Evolutionary conservation across 441 rosid genomes (phyloP).

Genomic region (Adansonia grandidieri): DNA sequence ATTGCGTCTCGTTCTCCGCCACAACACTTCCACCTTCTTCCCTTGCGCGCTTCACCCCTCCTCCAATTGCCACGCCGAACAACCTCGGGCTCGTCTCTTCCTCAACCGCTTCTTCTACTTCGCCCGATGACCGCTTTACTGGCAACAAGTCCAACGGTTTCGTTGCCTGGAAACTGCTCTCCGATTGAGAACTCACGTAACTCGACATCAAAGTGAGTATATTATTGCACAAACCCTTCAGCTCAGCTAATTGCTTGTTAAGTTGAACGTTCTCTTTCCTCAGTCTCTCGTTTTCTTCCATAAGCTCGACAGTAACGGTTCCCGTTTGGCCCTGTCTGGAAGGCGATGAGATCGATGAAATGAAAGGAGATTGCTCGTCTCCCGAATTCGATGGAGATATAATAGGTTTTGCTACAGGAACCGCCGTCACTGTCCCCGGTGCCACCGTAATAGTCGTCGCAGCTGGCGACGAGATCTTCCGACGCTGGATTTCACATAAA

Average conservation of each 20-base stretch:
- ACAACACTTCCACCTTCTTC: constrained; percentile 33
- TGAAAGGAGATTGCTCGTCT: constrained; percentile 46
- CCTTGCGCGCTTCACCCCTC: constrained; percentile 52
- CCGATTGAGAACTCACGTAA: constrained; percentile 38
- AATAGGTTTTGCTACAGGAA: constrained; percentile 40
- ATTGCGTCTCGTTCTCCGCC: constrained; percentile 30
- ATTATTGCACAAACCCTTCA: constrained; percentile 54
- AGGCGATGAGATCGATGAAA: constrained; percentile 46
- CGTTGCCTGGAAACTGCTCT: constrained; percentile 23
- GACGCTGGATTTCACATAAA: constrained; percentile 65
- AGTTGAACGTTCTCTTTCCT: constrained; percentile 53
- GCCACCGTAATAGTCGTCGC: background rate
- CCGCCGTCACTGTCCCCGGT: constrained; percentile 25
- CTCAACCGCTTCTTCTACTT: constrained; percentile 25
- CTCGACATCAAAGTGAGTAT: constrained; percentile 51
- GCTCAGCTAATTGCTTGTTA: constrained; percentile 46
- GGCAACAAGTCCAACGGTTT: constrained; percentile 48
- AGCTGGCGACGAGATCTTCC: constrained; percentile 42
- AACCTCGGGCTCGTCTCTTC: constrained; percentile 44
- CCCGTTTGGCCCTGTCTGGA: constrained; percentile 27
- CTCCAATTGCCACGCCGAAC: constrained; percentile 65
- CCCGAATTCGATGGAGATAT: constrained; percentile 59
- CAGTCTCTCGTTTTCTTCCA: constrained; percentile 65
- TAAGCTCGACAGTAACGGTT: constrained; percentile 41
- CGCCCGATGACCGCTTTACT: constrained; percentile 31